Evolutionary conservation across 1,139 yeast species (phyloP).

Genomic region (Lodderomyces parapsilosis): DNA sequence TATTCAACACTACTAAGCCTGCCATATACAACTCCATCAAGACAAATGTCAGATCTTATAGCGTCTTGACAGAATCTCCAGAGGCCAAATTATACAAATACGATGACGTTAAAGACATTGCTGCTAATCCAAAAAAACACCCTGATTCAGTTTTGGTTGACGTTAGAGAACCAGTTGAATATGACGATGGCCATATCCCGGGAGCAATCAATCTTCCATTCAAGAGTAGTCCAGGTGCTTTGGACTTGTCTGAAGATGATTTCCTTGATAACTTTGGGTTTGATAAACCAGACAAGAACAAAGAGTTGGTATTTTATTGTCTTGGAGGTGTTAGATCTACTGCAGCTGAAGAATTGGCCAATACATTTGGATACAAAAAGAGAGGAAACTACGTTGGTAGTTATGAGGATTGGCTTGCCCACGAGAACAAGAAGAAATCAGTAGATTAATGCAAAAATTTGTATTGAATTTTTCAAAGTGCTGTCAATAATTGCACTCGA

Average conservation of each 20-base stretch:
- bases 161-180: conserved; percentile 91
- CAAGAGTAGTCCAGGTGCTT: conserved; percentile 92
- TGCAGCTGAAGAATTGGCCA: conserved; percentile 89
- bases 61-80: conserved; percentile 32
- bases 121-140: conserved; percentile 32
- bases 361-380: conserved; percentile 80
- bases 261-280: conserved; percentile 81
- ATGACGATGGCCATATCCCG: conserved; percentile 69
- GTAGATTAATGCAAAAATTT: neutral
- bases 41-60: conserved; percentile 19
- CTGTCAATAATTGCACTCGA: too few relatives aligned
- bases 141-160: conserved; percentile 65
- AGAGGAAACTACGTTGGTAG: conserved; percentile 82
- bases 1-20: conserved; percentile 3
- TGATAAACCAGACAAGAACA: conserved; percentile 69
- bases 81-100: conserved; percentile 57
- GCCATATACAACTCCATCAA: conserved; percentile 4
- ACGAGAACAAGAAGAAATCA: conserved; percentile 28
- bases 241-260: conserved; percentile 74
- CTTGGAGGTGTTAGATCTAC: conserved; percentile 90
- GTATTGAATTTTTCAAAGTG: too few relatives aligned
- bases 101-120: conserved; percentile 52
- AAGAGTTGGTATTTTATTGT: conserved; percentile 86
- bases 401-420: conserved; percentile 77
- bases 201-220: conserved; percentile 84